Evolutionary conservation across 768 basidiomycete species (phyloP), one percentile per base, ranked within the genome.

Genomic region (Rossbeevera mucosa): DNA sequence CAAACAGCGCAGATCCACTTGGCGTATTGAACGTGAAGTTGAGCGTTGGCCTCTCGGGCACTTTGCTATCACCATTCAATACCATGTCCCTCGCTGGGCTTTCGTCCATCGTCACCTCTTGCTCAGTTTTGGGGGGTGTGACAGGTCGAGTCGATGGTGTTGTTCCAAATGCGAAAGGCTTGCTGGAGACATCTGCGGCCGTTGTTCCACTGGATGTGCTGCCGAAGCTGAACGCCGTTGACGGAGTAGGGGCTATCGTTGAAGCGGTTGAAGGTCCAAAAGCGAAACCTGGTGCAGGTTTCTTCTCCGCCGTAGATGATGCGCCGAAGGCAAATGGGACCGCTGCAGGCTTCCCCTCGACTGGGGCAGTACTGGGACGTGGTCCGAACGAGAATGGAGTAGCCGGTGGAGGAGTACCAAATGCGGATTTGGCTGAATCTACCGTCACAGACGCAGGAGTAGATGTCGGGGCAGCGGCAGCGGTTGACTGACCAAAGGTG

Each of bases 61-160:
- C 75, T 50, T 71, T 71, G 36, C 56, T 30, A 28, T 40, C 56
- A 14, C 71, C 70, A 54, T 76, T 80, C 21, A 70, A 56, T 44
- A 79, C 78, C 61, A 80, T 70, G 8, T 85, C 84, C 53, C 86
- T 76, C 3, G 79, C 81, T 1, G 88, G 88, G 58, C 88, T 91
- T 67, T 90, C 88, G 36, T 91, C 88, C 88, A 91, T 91, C 51
- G 71, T 79, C 57, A 86, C 79, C 53, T 88, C 88, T 45, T 83
- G 77, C 42, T 83, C 84, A 29, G 74, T 72, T 51, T 74, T 80
- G 2, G 88, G 88, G 9, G 86, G 86, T 0, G 86, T 88, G 5
- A 73, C 69, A n/a, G 86, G 75, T 20, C 83, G 74, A 24, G 73
- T 66, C 41, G 67, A 42, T 11, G 71, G 57, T 12, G 75, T 52